A percentile compares a stretch with the other conserved stretches of the same genome.
Conservation (phyloP, 1,139 yeast genomes). For the Sugiyamaella neomexicana region DNA sequence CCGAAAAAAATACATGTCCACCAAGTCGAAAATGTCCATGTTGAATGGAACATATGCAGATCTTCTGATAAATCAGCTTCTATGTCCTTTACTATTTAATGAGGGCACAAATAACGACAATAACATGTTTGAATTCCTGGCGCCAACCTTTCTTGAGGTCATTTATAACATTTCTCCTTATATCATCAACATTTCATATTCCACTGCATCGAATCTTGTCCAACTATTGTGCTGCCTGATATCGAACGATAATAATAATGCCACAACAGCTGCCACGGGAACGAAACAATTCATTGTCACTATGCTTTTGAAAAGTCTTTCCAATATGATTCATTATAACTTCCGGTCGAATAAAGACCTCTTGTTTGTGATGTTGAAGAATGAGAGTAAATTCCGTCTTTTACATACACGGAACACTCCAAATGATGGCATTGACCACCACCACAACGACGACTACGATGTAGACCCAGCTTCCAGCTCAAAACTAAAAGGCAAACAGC, state of each 20-base stretch:
- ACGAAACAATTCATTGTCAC: slow-evolving; percentile 51
- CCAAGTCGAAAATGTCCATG: slow-evolving; percentile 26
- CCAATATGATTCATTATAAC: slow-evolving; percentile 35
- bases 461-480: neutral
- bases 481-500: slow-evolving; percentile 11
- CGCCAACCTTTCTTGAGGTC: slow-evolving; percentile 38
- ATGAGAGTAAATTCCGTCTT: slow-evolving; percentile 31
- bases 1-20: slow-evolving; percentile 29
- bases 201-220: slow-evolving; percentile 56
- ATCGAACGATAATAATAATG: slow-evolving; percentile 47
- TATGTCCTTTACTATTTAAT: slow-evolving; percentile 18
- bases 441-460: slow-evolving; percentile 35
- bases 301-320: slow-evolving; percentile 32
- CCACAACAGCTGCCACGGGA: slow-evolving; percentile 38
- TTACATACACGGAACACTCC: slow-evolving; percentile 21
- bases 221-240: slow-evolving; percentile 48
- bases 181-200: slow-evolving; percentile 48
- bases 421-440: slow-evolving; percentile 35
- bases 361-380: slow-evolving; percentile 37
- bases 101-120: slow-evolving; percentile 27
- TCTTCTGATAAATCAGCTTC: slow-evolving; percentile 36
- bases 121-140: slow-evolving; percentile 22
- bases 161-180: slow-evolving; percentile 41
- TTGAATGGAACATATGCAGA: slow-evolving; percentile 40
- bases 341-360: slow-evolving; percentile 37